These are phyloP conservation scores for Alternaria viburni DNA, from an alignment of 2,329 filamentous ascomycete genomes.

Conservation along the genomic window DNA sequence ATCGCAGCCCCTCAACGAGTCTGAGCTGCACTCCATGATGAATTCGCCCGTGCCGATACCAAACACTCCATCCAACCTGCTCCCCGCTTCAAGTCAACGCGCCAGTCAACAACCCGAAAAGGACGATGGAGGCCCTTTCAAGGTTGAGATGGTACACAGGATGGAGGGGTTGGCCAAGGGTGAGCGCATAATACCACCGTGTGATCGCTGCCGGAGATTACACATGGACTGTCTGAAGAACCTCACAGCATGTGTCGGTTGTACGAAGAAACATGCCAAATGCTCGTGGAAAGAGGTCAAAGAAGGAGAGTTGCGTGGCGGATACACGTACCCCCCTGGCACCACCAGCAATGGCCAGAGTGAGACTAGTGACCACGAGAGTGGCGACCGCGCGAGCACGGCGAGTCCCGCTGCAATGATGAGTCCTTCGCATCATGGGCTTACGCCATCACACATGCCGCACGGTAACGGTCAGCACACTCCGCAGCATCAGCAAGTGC, in stretches of 20 bases:
- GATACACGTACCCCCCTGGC: slow-evolving; percentile 29
- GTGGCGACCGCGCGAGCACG: slow-evolving; percentile 37
- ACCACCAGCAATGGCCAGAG: slow-evolving; percentile 38
- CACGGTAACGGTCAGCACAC: slow-evolving; percentile 26
- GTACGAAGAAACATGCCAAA: slow-evolving; percentile 88
- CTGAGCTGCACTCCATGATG: slow-evolving; percentile 51
- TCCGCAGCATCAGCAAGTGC: slow-evolving; percentile 24
- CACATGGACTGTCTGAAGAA: slow-evolving; percentile 86
- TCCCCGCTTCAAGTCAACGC: slow-evolving; percentile 54
- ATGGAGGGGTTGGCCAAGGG: slow-evolving; percentile 79
- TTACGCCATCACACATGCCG: slow-evolving; percentile 26
- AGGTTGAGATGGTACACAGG: slow-evolving; percentile 71
- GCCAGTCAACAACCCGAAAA: slow-evolving; percentile 53
- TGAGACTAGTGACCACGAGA: slow-evolving; percentile 40
- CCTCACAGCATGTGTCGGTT: slow-evolving; percentile 83
- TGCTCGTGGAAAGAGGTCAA: slow-evolving; percentile 85
- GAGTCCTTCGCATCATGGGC: slow-evolving; percentile 32
- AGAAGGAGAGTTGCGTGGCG: slow-evolving; percentile 66
- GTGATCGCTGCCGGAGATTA: slow-evolving; percentile 80
- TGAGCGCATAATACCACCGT: slow-evolving; percentile 78
- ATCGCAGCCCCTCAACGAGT: slow-evolving; percentile 38
- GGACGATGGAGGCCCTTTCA: slow-evolving; percentile 65
- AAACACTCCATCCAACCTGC: slow-evolving; percentile 59
- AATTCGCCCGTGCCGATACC: slow-evolving; percentile 61
- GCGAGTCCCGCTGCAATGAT: slow-evolving; percentile 35